phyloP scores from a whole-genome alignment of 2,329 filamentous ascomycete species.

The Fusarium chlamydosporum region DNA sequence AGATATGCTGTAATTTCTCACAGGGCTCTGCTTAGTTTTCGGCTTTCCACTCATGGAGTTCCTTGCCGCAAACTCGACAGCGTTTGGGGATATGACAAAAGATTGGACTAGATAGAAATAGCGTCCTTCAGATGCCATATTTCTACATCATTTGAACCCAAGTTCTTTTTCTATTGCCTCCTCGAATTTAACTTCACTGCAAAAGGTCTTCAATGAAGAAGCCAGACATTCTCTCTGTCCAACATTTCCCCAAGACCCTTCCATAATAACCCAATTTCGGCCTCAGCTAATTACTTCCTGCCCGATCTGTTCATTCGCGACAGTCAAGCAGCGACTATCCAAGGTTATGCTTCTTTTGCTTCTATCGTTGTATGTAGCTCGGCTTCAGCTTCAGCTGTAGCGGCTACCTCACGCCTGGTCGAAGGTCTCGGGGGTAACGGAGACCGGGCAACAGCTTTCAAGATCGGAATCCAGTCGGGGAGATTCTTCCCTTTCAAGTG shows the following conservation, averaged over 20 bases:
- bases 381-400: slow-evolving; percentile 9
- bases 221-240: neutral
- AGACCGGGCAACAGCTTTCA: slow-evolving; percentile 21
- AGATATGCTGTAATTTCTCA: too few species aligned
- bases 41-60: too few species aligned
- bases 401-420: slow-evolving; percentile 1
- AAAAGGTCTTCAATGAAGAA: slow-evolving; percentile 1
- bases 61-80: too few species aligned
- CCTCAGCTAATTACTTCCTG: slow-evolving; percentile 1
- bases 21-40: too few species aligned
- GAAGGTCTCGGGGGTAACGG: neutral
- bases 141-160: neutral
- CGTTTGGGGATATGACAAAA: slow-evolving; percentile 3
- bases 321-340: slow-evolving; percentile 1
- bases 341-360: neutral
- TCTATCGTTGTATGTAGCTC: neutral
- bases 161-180: neutral
- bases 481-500: neutral
- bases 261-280: slow-evolving; percentile 1
- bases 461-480: slow-evolving; percentile 5
- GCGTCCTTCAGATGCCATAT: slow-evolving; percentile 1
- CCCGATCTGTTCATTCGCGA: neutral
- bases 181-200: neutral
- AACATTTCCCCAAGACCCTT: neutral
- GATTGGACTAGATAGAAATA: neutral